Evolutionary conservation across 2,329 filamentous ascomycete genomes (phyloP).

Genomic region (Phyllosticta citribraziliensis): DNA sequence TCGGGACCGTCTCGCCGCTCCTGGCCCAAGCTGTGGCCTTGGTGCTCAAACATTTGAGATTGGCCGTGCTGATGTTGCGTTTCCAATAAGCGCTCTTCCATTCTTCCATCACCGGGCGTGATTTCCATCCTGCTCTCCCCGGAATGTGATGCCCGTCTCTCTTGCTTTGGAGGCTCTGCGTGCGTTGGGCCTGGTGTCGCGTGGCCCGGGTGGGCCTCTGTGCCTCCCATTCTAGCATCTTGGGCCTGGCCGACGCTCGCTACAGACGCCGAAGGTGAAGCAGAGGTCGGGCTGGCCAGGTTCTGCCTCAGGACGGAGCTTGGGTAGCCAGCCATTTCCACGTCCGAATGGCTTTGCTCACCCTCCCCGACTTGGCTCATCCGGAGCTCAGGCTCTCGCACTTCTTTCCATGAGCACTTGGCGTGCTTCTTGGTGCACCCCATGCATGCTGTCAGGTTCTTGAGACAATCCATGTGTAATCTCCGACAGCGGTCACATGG

Average conservation of each 20-base stretch:
- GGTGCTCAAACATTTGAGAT: not conserved
- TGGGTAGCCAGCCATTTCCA: slow-evolving; percentile 6
- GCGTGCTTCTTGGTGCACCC: slow-evolving; percentile 87
- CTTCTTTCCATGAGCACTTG: slow-evolving; percentile 75
- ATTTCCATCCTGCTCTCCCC: not conserved
- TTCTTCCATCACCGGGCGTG: not conserved
- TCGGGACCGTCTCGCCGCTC: not conserved
- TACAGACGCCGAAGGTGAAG: slow-evolving; percentile 2
- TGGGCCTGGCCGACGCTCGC: not conserved
- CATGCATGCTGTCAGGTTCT: slow-evolving; percentile 76
- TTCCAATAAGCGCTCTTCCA: slow-evolving; percentile 2
- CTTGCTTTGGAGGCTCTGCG: not conserved
- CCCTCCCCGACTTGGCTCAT: slow-evolving; percentile 3
- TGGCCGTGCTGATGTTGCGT: not conserved
- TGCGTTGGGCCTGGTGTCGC: not conserved
- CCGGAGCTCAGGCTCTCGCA: slow-evolving; percentile 60
- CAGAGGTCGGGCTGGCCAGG: slow-evolving; percentile 2
- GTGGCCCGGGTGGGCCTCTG: slow-evolving; percentile 2
- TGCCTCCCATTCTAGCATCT: slow-evolving; percentile 3
- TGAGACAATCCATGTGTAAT: slow-evolving; percentile 70
- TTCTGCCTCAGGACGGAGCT: slow-evolving; percentile 1
- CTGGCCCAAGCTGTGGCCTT: not conserved
- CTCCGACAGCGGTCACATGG: slow-evolving; percentile 77
- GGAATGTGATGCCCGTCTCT: not conserved
- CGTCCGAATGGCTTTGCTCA: slow-evolving; percentile 4